Evolutionary conservation across 345 rosid species (phyloP), one percentile per base, ranked within the genome.

Genomic region (Mercurialis annua): DNA sequence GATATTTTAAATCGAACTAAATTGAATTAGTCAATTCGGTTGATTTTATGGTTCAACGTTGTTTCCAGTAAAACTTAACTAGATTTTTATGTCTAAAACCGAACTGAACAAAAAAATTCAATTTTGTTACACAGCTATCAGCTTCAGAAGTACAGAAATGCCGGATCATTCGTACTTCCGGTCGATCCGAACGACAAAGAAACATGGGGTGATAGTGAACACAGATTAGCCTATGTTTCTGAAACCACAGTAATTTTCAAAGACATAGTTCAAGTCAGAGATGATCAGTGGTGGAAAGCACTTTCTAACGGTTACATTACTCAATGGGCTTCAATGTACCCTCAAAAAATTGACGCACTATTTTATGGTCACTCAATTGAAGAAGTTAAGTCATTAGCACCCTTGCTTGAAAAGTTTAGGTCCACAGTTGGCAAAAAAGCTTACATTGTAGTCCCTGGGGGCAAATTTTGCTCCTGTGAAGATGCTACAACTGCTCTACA

Each of bases 191-290:
- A 80, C 0, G 93, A 94, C 78, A 89, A 80, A 68, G 96, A 91
- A 73, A 91, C 99, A 6, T 91, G 99, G 98, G 99, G 98, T 40
- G 99, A 94, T 65, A 91, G 99, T 66, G 99, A 94, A 64, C 99
- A 94, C 52, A 83, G 99, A 50, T 89, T 94, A 40, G 99, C 99
- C 15, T 94, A 91, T 55, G 93, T 91, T 3, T 87, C 99, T 0
- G 99, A 94, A 73, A 94, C 99, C 31, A 94, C 99, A 0, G 99
- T 91, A 10, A 94, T 94, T 36, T 94, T 94, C 89, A 94, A 89
- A 65, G 97, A 91, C 82, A 68, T 85, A 50, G 96, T 94, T 18
- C 95, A 91, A 72, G 96, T 94, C 23, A 76, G 99, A 44, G 98
- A 94, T 52, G 92, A 94, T 44, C 99, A 94, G 59, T 94, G 99